A percentile compares a stretch with the other conserved stretches of the same genome.
Conservation (phyloP, 2,329 filamentous ascomycete species). For the Aspergillus luchuensis region DNA sequence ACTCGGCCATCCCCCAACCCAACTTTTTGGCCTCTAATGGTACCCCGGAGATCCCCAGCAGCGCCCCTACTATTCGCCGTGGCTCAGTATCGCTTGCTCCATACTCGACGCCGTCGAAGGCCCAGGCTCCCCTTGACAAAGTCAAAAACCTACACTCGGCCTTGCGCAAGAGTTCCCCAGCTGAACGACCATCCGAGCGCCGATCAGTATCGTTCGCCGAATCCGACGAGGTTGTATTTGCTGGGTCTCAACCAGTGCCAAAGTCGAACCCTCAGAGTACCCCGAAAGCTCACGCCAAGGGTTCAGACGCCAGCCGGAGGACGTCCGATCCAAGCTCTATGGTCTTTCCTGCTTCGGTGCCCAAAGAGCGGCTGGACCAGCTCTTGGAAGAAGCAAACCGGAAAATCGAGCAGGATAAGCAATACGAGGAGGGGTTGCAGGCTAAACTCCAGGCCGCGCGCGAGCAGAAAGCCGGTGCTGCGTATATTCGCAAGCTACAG, state of each 20-base stretch:
- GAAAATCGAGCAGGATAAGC: slow-evolving; percentile 13
- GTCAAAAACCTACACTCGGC: slow-evolving; percentile 25
- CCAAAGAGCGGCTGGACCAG: slow-evolving; percentile 14
- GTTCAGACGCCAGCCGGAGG: slow-evolving; percentile 6
- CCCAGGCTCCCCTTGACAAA: slow-evolving; percentile 19
- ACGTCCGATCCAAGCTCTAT: slow-evolving; percentile 11
- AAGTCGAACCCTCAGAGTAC: slow-evolving; percentile 11
- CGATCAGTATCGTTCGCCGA: slow-evolving; percentile 34
- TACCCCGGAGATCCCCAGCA: slow-evolving; percentile 16
- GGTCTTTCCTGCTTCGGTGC: slow-evolving; percentile 19
- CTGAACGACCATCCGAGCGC: slow-evolving; percentile 16
- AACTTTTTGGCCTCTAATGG: background rate
- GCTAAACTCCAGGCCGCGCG: slow-evolving; percentile 15
- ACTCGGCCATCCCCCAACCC: slow-evolving; percentile 6
- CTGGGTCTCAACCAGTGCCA: slow-evolving; percentile 12
- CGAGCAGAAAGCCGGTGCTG: slow-evolving; percentile 4
- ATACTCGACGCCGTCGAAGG: slow-evolving; percentile 17
- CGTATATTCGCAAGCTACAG: slow-evolving; percentile 11
- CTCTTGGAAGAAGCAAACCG: slow-evolving; percentile 16
- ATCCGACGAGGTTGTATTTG: slow-evolving; percentile 18
- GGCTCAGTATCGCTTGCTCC: slow-evolving; percentile 11
- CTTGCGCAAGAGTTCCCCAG: slow-evolving; percentile 28
- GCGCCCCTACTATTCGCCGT: slow-evolving; percentile 9
- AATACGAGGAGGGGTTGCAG: slow-evolving; percentile 12
- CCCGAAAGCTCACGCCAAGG: slow-evolving; percentile 2